phyloP scores from a whole-genome alignment of 1,139 yeast genomes.

The Suhomyces panamericanus region DNA sequence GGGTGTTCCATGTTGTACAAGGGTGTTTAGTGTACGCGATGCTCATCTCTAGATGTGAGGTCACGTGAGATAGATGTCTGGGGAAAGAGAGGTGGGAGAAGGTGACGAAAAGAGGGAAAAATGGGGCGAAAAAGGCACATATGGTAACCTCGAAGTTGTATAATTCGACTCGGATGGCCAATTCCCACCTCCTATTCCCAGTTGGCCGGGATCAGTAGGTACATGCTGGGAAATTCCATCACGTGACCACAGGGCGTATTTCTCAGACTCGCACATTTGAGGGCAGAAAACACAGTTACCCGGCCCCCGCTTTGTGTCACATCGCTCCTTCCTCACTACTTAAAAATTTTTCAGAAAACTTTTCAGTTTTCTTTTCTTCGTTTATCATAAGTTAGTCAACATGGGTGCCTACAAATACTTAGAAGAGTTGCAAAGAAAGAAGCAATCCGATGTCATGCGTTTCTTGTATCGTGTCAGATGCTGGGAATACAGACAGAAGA shows the following conservation, averaged over 20 bases:
- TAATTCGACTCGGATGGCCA: no score
- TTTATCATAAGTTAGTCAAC: constrained; percentile 25
- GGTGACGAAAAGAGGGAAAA: no score
- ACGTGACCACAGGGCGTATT: constrained; percentile 2
- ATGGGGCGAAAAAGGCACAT: no score
- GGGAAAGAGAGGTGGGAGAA: not conserved
- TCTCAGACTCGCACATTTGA: constrained; percentile 4
- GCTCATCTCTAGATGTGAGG: constrained; percentile 4
- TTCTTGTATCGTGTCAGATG: constrained; percentile 99
- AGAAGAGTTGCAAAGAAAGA: constrained; percentile 99
- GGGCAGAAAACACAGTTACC: constrained; percentile 8
- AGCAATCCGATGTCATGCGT: constrained; percentile 99
- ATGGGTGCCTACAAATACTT: constrained; percentile 99
- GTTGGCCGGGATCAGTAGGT: no score
- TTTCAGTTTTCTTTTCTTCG: constrained; percentile 14
- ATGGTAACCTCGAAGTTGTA: no score
- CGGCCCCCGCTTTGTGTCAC: constrained; percentile 10
- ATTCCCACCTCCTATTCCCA: no score
- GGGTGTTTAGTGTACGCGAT: constrained; percentile 1
- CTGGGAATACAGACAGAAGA: constrained; percentile 99
- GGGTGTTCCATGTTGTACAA: not conserved
- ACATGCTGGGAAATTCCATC: not conserved
- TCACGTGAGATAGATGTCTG: not conserved
- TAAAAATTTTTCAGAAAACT: constrained; percentile 17
- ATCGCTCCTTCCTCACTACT: not conserved